A percentile compares a stretch with the other conserved stretches of the same genome.
Evolutionary conservation across 208 protist species (phyloP).

Genomic region (Trypanosoma grayi): DNA sequence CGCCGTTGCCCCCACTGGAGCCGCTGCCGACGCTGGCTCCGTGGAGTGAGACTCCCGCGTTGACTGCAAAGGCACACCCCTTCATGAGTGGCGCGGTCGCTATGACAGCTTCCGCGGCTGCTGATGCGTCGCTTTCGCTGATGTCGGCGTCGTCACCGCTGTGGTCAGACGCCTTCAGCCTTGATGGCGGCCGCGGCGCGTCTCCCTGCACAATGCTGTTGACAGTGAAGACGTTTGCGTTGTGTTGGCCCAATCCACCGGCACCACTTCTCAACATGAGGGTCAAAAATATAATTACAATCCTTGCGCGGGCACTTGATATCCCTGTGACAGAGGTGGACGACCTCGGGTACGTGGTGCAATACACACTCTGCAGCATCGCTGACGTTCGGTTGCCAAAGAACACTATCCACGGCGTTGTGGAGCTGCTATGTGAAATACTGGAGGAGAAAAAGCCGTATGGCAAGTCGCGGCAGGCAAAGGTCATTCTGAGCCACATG

Average conservation of each 20-base stretch:
- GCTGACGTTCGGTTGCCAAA: conserved; percentile 37
- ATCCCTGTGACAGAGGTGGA: conserved; percentile 49
- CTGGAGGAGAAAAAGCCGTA: conserved; percentile 26
- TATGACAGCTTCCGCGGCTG: neutral
- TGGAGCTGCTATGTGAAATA: conserved; percentile 53
- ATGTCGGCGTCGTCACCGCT: neutral
- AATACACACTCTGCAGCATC: conserved; percentile 31
- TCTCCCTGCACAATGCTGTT: neutral
- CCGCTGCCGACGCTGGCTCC: conserved; percentile 4
- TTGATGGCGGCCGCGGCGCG: neutral
- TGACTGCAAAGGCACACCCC: neutral
- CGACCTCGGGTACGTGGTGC: conserved; percentile 25
- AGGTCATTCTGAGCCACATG: conserved; percentile 35
- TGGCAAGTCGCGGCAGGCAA: conserved; percentile 40
- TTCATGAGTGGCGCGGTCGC: neutral
- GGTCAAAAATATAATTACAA: neutral
- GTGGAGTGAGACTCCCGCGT: conserved; percentile 19
- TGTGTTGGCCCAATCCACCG: conserved; percentile 16
- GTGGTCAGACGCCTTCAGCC: conserved; percentile 3
- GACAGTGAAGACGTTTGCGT: conserved; percentile 15
- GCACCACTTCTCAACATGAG: conserved; percentile 4
- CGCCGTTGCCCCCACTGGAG: neutral
- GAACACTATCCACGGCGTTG: conserved; percentile 33
- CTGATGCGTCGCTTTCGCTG: neutral
- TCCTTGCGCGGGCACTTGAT: conserved; percentile 39